phyloP scores from a whole-genome alignment of 306 rosid genomes.

The Dryas alaskensis region DNA sequence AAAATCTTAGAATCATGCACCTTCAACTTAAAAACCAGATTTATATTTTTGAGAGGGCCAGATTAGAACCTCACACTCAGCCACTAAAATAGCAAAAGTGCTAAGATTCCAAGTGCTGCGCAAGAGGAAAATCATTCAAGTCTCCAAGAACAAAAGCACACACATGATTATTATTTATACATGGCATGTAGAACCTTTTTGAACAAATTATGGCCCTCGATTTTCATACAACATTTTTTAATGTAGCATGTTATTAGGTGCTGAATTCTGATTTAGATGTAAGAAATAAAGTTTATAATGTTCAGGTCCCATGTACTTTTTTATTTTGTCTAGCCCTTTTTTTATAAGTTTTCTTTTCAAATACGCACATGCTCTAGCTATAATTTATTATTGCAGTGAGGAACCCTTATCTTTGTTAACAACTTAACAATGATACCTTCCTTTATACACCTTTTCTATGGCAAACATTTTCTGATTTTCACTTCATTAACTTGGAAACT shows the following conservation, averaged over 20 bases:
- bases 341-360: not conserved
- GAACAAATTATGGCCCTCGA: not conserved
- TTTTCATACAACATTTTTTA: not conserved
- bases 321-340: not conserved
- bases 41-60: too few species aligned
- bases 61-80: too few species aligned
- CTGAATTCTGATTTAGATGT: not conserved
- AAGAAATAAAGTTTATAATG: not conserved
- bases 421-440: slow-evolving; percentile 5
- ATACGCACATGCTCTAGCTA: slow-evolving; percentile 8
- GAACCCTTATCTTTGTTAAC: not conserved
- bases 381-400: not conserved
- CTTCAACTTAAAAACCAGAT: too few species aligned
- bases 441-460: not conserved
- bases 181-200: too few species aligned
- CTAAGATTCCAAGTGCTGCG: too few species aligned
- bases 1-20: too few species aligned
- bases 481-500: not conserved
- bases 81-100: too few species aligned
- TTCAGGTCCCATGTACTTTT: not conserved
- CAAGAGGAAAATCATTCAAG: too few species aligned
- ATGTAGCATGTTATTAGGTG: not conserved
- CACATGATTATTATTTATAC: too few species aligned
- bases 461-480: not conserved
- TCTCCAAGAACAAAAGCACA: too few species aligned